Percentiles rank a stretch among this genome's conserved stretches.
phyloP scores from a whole-genome alignment of 202 grass and related monocot genomes.

The Brachypodium distachyon region DNA sequence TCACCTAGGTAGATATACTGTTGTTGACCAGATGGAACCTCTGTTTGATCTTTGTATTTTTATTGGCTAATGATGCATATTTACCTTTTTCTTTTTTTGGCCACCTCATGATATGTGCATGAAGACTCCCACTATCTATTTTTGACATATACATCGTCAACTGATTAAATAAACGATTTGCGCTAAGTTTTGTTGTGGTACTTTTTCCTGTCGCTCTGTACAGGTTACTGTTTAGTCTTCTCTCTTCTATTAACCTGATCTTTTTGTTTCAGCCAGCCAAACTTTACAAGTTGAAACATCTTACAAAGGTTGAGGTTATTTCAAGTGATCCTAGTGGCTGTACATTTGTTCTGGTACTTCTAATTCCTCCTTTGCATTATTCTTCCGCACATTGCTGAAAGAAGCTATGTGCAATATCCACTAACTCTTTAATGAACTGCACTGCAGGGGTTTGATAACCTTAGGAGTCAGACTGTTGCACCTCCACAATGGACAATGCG shows the following conservation, averaged over 20 bases:
- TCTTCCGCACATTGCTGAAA: slow-evolving; percentile 8
- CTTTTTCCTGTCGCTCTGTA: not conserved
- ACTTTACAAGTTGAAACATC: slow-evolving; percentile 99
- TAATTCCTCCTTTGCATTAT: slow-evolving; percentile 13
- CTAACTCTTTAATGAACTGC: slow-evolving; percentile 10
- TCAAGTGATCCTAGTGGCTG: slow-evolving; percentile 95
- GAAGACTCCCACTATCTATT: not conserved
- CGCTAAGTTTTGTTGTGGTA: not conserved
- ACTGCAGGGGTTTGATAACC: slow-evolving; percentile 92
- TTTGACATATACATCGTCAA: not conserved
- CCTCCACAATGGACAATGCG: slow-evolving; percentile 98
- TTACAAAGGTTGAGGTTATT: slow-evolving; percentile 94
- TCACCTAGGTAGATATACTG: not conserved
- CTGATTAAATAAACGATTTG: not conserved
- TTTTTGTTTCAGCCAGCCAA: slow-evolving; percentile 68
- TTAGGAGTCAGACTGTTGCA: slow-evolving; percentile 84
- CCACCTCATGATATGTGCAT: not conserved
- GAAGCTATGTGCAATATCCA: slow-evolving; percentile 13
- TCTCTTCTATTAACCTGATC: slow-evolving; percentile 3
- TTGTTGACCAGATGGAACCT: not conserved
- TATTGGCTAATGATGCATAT: not conserved
- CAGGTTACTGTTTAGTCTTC: slow-evolving; percentile 5
- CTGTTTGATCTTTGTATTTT: slow-evolving; percentile 11
- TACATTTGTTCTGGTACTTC: slow-evolving; percentile 98
- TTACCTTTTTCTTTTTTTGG: slow-evolving; percentile 24